A percentile compares a stretch with the other conserved stretches of the same genome.
These are phyloP conservation scores for Avena insularis DNA, from an alignment of 176 grass and related monocot species.

Conservation along the genomic window DNA sequence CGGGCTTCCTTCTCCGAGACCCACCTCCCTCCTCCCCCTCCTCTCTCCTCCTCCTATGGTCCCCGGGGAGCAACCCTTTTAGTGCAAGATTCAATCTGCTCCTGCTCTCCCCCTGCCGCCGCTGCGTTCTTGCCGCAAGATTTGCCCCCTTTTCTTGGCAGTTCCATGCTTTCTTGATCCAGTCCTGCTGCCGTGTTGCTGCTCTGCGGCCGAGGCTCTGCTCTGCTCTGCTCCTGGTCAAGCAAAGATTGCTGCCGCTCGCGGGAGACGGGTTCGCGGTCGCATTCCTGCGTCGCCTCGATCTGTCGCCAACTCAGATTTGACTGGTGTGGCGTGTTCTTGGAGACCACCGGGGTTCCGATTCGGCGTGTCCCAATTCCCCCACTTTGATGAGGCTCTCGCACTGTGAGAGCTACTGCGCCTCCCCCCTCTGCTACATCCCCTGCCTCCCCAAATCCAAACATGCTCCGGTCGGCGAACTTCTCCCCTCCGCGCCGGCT, in stretches of 20 bases:
- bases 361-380: slow-evolving; percentile 45
- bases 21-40: slow-evolving; percentile 21
- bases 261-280: not conserved
- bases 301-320: slow-evolving; percentile 37
- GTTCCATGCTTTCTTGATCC: slow-evolving; percentile 27
- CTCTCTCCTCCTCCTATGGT: not conserved
- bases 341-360: slow-evolving; percentile 31
- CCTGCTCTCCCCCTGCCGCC: slow-evolving; percentile 27
- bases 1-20: slow-evolving; percentile 14
- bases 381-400: slow-evolving; percentile 80
- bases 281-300: slow-evolving; percentile 30
- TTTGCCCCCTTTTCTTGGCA: slow-evolving; percentile 25
- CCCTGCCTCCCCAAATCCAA: slow-evolving; percentile 60
- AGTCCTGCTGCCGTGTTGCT: not conserved
- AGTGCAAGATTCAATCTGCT: slow-evolving; percentile 46
- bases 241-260: slow-evolving; percentile 18
- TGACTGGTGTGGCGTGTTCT: slow-evolving; percentile 59
- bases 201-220: not conserved
- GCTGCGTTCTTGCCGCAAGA: slow-evolving; percentile 17
- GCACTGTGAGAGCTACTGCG: slow-evolving; percentile 73
- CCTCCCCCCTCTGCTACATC: slow-evolving; percentile 49
- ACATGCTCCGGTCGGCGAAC: slow-evolving; percentile 33
- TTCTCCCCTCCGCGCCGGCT: slow-evolving; percentile 7
- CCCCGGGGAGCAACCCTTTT: slow-evolving; percentile 16
- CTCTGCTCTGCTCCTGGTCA: not conserved